Evolutionary conservation across 1,284 basidiomycete genomes (phyloP).

Genomic region (Apiotrichum sp.): DNA sequence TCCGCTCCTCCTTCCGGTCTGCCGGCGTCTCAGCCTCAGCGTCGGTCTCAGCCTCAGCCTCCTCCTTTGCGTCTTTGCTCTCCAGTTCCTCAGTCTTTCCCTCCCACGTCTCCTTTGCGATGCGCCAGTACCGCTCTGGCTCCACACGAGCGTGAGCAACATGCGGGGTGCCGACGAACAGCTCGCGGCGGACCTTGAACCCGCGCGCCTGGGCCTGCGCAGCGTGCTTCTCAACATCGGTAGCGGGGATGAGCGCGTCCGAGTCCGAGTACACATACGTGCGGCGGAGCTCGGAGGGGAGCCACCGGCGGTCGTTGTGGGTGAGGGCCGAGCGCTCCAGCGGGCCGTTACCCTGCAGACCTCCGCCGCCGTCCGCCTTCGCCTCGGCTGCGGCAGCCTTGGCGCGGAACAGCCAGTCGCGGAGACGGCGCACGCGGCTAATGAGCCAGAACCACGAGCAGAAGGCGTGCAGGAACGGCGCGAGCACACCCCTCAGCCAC

Average conservation of each 20-base stretch:
- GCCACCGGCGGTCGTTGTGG: neutral
- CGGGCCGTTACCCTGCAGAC: neutral
- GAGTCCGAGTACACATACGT: constrained; percentile 13
- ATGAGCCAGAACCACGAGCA: constrained; percentile 10
- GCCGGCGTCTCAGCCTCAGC: no score
- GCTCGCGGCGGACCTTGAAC: constrained; percentile 9
- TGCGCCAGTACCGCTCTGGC: constrained; percentile 18
- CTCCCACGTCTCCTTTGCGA: constrained; percentile 13
- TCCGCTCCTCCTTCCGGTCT: no score
- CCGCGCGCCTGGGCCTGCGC: constrained; percentile 4
- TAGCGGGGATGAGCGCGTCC: constrained; percentile 13
- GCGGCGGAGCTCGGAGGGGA: constrained; percentile 5
- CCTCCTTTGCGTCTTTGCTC: no score
- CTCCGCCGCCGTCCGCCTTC: neutral
- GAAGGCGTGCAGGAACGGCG: constrained; percentile 7
- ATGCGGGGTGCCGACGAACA: constrained; percentile 12
- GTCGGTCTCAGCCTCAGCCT: no score
- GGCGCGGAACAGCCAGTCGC: no score
- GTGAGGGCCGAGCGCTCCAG: neutral
- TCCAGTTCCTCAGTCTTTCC: no score
- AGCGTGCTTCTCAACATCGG: constrained; percentile 15
- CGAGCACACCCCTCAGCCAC: constrained; percentile 4
- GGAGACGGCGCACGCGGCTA: neutral
- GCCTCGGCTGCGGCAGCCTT: neutral
- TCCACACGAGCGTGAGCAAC: constrained; percentile 14